These are phyloP conservation scores for Lentinula guzmanii DNA, from an alignment of 768 basidiomycete species.

Conservation along the genomic window DNA sequence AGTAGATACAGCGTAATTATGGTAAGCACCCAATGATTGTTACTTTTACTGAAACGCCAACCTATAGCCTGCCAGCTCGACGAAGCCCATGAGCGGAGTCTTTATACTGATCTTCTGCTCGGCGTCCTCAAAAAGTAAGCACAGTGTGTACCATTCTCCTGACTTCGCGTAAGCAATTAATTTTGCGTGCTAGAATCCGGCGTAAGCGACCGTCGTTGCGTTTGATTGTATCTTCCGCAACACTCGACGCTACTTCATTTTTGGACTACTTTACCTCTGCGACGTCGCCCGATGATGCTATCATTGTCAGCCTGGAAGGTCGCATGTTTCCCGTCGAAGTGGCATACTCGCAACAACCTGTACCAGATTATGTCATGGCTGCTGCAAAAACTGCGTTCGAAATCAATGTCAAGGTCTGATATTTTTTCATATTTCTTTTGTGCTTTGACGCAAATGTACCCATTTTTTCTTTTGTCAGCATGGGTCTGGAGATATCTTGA, in stretches of 20 bases:
- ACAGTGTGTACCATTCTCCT: neutral
- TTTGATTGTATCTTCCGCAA: slow-evolving; percentile 92
- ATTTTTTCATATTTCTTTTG: neutral
- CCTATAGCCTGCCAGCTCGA: slow-evolving; percentile 58
- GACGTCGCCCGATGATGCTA: slow-evolving; percentile 60
- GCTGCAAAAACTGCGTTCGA: slow-evolving; percentile 84
- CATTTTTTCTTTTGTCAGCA: slow-evolving; percentile 42
- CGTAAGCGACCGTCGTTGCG: slow-evolving; percentile 86
- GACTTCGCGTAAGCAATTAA: no score
- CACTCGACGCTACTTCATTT: slow-evolving; percentile 88
- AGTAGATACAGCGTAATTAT: slow-evolving; percentile 94
- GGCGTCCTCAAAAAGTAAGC: slow-evolving; percentile 89
- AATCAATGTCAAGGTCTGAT: slow-evolving; percentile 66
- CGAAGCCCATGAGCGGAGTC: slow-evolving; percentile 93
- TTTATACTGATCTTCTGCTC: slow-evolving; percentile 92
- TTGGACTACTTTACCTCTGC: slow-evolving; percentile 80
- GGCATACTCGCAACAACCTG: slow-evolving; percentile 76
- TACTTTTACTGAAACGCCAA: neutral
- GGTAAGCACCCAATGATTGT: slow-evolving; percentile 39
- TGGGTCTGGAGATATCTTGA: slow-evolving; percentile 81
- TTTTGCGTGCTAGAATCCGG: slow-evolving; percentile 57
- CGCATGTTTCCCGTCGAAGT: slow-evolving; percentile 94
- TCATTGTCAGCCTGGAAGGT: slow-evolving; percentile 87
- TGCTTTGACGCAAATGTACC: neutral
- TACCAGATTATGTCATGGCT: slow-evolving; percentile 72